These are phyloP conservation scores for Xerocomellus intermedius DNA, from an alignment of 768 basidiomycete genomes.

Conservation along the genomic window DNA sequence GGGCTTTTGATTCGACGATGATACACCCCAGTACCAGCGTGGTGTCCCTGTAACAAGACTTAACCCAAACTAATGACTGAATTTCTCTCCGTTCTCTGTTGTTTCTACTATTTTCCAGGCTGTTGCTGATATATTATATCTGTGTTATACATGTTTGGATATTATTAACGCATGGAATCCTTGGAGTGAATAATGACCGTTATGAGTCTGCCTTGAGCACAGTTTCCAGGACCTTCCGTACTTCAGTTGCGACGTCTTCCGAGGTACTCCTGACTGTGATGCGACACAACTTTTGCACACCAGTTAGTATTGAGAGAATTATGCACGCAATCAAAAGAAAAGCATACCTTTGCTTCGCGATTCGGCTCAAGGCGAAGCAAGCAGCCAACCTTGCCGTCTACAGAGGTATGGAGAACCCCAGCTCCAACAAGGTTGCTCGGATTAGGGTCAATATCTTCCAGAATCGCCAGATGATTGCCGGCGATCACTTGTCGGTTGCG, in stretches of 20 bases:
- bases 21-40: background rate
- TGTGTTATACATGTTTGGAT: constrained; percentile 26
- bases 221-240: constrained; percentile 51
- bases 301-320: background rate
- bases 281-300: constrained; percentile 69
- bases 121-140: constrained; percentile 17
- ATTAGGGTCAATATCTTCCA: constrained; percentile 90
- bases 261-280: constrained; percentile 95
- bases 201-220: constrained; percentile 33
- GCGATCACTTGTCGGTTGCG: constrained; percentile 74
- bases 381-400: constrained; percentile 93
- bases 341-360: constrained; percentile 83
- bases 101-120: constrained; percentile 9
- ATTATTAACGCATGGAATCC: constrained; percentile 9
- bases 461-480: constrained; percentile 73
- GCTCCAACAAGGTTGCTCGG: constrained; percentile 91
- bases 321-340: background rate
- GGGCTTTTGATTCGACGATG: constrained; percentile 40
- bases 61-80: background rate
- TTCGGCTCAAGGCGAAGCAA: constrained; percentile 92
- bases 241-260: constrained; percentile 77
- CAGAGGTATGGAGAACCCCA: constrained; percentile 93
- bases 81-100: background rate
- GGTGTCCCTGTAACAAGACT: background rate
- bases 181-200: background rate